Conservation (phyloP, 202 grass and related monocot species). For the Digitaria exilis region DNA sequence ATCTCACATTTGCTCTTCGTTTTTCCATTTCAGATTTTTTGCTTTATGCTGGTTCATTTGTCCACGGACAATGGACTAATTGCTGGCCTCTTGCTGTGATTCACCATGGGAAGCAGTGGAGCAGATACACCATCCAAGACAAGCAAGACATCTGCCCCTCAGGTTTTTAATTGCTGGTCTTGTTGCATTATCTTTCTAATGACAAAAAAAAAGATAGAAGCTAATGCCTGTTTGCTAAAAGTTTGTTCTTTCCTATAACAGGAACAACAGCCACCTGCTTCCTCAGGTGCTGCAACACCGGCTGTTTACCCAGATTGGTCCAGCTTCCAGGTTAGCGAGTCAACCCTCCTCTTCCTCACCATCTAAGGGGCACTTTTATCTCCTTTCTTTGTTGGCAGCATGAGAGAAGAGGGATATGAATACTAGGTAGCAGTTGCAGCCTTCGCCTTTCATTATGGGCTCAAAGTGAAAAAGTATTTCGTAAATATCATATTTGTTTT, state of each 20-base stretch:
- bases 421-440: not conserved
- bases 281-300: slow-evolving; percentile 45
- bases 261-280: slow-evolving; percentile 80
- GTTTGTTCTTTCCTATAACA: slow-evolving; percentile 34
- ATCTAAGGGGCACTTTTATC: slow-evolving; percentile 28
- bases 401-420: not conserved
- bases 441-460: not conserved
- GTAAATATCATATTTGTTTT: not conserved
- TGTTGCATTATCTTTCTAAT: slow-evolving; percentile 12
- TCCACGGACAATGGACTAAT: slow-evolving; percentile 48
- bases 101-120: slow-evolving; percentile 77
- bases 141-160: slow-evolving; percentile 67
- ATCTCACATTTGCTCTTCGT: slow-evolving; percentile 25
- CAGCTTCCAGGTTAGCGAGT: slow-evolving; percentile 68
- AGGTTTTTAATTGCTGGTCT: slow-evolving; percentile 53
- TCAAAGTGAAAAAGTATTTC: not conserved
- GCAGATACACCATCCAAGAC: slow-evolving; percentile 67
- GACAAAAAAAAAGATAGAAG: not conserved
- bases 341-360: not conserved
- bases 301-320: slow-evolving; percentile 89
- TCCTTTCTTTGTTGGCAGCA: not conserved
- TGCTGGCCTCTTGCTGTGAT: slow-evolving; percentile 12
- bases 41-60: slow-evolving; percentile 35
- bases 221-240: not conserved
- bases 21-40: slow-evolving; percentile 35